These are phyloP conservation scores for Catharanthus roseus DNA, from an alignment of 257 asterid species.

Conservation along the genomic window DNA sequence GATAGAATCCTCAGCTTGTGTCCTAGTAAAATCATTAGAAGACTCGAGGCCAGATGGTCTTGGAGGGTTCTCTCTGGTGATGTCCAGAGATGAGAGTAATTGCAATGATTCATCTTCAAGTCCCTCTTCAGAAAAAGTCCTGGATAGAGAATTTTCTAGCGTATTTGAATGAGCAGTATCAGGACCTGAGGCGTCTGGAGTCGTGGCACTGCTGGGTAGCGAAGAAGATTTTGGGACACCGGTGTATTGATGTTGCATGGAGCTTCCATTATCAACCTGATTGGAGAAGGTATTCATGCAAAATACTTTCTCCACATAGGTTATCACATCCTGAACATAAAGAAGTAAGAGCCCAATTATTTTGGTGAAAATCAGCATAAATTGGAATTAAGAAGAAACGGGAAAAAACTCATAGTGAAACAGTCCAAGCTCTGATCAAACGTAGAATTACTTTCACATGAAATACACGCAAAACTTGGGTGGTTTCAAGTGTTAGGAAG, in stretches of 20 bases:
- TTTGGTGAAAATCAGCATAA: not conserved
- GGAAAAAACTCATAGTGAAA: not conserved
- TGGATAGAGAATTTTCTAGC: conserved; percentile 51
- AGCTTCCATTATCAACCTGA: conserved; percentile 62
- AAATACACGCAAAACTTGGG: not conserved
- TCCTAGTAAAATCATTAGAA: conserved; percentile 43
- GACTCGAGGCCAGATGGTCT: conserved; percentile 53
- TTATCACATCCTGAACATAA: conserved; percentile 76
- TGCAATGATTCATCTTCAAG: conserved; percentile 71
- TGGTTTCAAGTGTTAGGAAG: too few species aligned
- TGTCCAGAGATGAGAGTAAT: conserved; percentile 59
- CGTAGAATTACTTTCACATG: not conserved
- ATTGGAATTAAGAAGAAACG: not conserved
- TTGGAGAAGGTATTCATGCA: conserved; percentile 42
- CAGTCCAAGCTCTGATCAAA: not conserved
- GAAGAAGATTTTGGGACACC: conserved; percentile 44
- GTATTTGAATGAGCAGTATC: conserved; percentile 45
- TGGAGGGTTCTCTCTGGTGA: conserved; percentile 39
- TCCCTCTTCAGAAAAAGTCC: conserved; percentile 70
- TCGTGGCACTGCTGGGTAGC: conserved; percentile 35
- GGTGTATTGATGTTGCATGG: conserved; percentile 40
- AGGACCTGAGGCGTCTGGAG: conserved; percentile 44
- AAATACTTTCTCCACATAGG: conserved; percentile 80
- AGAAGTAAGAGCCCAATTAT: conserved; percentile 19
- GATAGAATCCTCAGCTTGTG: conserved; percentile 53